Percentiles rank a stretch among this genome's conserved stretches.
Evolutionary conservation across 208 protist genomes (phyloP).

Genomic region (Leishmania martiniquensis): DNA sequence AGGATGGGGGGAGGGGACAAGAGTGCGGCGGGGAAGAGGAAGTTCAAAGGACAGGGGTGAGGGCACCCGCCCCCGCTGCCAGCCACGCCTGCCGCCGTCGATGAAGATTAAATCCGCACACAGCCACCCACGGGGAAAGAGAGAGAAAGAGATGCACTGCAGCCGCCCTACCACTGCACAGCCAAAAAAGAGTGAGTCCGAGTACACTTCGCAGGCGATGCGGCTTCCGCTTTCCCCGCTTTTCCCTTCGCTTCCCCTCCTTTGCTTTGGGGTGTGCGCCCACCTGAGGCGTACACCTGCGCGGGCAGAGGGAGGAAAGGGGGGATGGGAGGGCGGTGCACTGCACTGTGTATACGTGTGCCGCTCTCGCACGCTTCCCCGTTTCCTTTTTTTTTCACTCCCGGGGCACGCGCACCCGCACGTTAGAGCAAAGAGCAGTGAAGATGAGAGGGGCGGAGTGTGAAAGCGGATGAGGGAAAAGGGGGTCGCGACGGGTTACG

Average conservation of each 20-base stretch:
- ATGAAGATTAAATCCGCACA: not conserved
- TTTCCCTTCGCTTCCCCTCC: not conserved
- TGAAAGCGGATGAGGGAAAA: not conserved
- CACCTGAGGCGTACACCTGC: not conserved
- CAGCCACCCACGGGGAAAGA: not conserved
- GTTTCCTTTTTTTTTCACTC: not conserved
- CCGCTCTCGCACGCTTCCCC: not conserved
- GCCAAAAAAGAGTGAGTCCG: not conserved
- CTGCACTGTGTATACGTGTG: not conserved
- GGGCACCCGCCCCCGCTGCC: not conserved
- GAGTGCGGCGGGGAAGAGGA: not conserved
- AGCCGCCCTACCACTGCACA: not conserved
- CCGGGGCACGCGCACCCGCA: too few relatives aligned
- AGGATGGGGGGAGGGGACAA: not conserved
- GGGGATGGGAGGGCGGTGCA: not conserved
- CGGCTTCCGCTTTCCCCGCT: not conserved
- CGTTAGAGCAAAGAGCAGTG: not conserved
- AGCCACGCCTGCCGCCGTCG: not conserved
- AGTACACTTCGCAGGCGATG: not conserved
- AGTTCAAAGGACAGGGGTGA: not conserved
- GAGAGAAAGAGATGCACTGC: not conserved
- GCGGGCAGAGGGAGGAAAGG: not conserved
- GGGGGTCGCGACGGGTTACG: too few relatives aligned
- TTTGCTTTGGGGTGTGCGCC: not conserved
- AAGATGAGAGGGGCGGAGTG: not conserved